These are phyloP conservation scores for Aristolochia contorta DNA, from an alignment of 164 flowering plant species.

Conservation along the genomic window DNA sequence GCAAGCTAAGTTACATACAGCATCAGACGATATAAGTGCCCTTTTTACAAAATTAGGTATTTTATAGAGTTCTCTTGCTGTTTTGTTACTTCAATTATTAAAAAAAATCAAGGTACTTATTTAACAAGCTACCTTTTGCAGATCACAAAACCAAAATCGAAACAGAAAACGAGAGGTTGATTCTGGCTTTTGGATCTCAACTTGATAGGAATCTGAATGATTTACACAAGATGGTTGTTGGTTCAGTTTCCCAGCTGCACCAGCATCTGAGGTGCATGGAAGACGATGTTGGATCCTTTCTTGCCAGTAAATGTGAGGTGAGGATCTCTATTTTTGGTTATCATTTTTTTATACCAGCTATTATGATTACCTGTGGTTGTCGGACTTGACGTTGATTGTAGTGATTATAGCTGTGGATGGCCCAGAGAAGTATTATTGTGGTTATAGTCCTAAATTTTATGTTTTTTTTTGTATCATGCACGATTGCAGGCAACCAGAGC, in stretches of 20 bases:
- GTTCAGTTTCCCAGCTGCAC: slow-evolving; percentile 69
- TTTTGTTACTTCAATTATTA: neutral
- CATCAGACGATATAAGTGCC: slow-evolving; percentile 56
- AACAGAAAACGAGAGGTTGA: slow-evolving; percentile 48
- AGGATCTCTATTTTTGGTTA: too few species aligned
- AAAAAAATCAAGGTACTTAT: neutral
- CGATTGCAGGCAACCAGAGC: slow-evolving; percentile 36
- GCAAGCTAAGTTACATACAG: slow-evolving; percentile 42
- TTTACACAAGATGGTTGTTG: slow-evolving; percentile 45
- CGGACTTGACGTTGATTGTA: too few species aligned
- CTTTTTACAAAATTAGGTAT: slow-evolving; percentile 53
- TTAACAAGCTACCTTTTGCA: slow-evolving; percentile 16
- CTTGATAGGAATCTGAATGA: slow-evolving; percentile 60
- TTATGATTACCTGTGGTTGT: too few species aligned
- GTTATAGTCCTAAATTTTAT: too few species aligned
- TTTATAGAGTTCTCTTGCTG: neutral
- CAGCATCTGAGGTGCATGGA: slow-evolving; percentile 63
- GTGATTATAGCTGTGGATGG: too few species aligned
- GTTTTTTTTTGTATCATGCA: neutral
- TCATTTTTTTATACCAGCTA: too few species aligned
- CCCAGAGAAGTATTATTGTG: too few species aligned
- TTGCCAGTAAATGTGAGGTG: slow-evolving; percentile 70
- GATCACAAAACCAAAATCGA: slow-evolving; percentile 59
- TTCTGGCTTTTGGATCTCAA: slow-evolving; percentile 56
- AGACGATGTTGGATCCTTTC: slow-evolving; percentile 45